Evolutionary conservation across 352 stramenopile species (phyloP), one percentile per base, ranked within the genome.

Genomic region (Thraustochytrium sp.): DNA sequence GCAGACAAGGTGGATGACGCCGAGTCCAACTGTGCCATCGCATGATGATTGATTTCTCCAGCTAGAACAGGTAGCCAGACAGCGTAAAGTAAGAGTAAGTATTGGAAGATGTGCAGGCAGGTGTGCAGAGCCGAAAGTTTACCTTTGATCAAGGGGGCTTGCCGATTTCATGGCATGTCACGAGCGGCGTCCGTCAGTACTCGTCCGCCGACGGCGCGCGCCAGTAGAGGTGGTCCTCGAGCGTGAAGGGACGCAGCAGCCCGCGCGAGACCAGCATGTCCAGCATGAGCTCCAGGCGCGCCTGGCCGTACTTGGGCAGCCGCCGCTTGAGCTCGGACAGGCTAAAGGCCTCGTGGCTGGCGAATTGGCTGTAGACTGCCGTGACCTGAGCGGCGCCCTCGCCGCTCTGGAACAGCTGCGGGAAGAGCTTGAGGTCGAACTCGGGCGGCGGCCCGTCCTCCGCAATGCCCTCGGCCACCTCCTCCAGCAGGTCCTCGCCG

Each of bases 321-420:
- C 40, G 42, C 36, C 76, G 18, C 38, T 16, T n/a, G 23, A 80
- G 68, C 23, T 80, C 44, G 26, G 48, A 11, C 4, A 80, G 26
- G 18, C 34, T 72, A 21, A 80, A 48, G 4, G 68, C 68, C n/a
- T 80, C 34, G 38, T 64, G 31, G 5, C 11, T 44, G 9, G 31
- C 34, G 31, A 80, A 80, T 72, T 80, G 68, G 31, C 68, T 80
- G 31, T 80, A 80, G 5, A 80, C 68, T 23, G 48, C 31, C 23
- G 68, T 80, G 13, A 80, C 68, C 37, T 80, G 68, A n/a, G 68
- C 46, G 0, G 68, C 68, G n/a, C 68, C 68, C 49, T 80, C 68
- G 34, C 68, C 68, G 38, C 21, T 72, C 53, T 64, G 48, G 37
- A 80, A 80, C 16, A 80, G 68, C 26, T 61, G 42, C 13, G 68